phyloP scores from a whole-genome alignment of 75 land plant genomes.

The Pinus taeda region DNA sequence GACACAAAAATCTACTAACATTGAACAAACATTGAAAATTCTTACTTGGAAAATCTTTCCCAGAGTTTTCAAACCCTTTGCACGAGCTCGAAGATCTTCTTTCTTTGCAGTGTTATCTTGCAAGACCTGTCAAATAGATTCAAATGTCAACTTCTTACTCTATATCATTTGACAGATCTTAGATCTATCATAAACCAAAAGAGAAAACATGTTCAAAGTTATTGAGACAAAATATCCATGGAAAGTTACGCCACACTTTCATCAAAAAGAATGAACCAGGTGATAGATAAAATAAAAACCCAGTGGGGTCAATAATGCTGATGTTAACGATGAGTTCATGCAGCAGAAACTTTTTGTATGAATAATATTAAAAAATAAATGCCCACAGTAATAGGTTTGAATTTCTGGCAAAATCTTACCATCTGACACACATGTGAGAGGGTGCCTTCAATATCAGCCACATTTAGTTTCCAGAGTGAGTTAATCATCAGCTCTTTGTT shows the following conservation, averaged over 20 bases:
- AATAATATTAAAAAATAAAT: not conserved
- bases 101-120: slow-evolving; percentile 52
- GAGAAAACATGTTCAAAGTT: not conserved
- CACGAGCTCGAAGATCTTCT: slow-evolving; percentile 63
- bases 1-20: not conserved
- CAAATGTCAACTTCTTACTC: not conserved
- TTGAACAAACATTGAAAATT: not conserved
- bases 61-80: slow-evolving; percentile 60
- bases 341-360: not conserved
- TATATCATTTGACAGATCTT: not conserved
- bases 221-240: not conserved
- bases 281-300: not conserved
- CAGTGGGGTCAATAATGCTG: not conserved
- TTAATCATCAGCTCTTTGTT: slow-evolving; percentile 67
- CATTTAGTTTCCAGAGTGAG: slow-evolving; percentile 77
- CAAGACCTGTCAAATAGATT: slow-evolving; percentile 41
- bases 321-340: not conserved
- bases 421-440: slow-evolving; percentile 70
- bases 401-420: slow-evolving; percentile 31
- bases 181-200: no score
- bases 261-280: not conserved
- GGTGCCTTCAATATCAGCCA: slow-evolving; percentile 77
- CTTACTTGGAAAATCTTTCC: slow-evolving; percentile 74
- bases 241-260: no score
- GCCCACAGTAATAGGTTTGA: not conserved